phyloP scores from a whole-genome alignment of 495 filamentous ascomycete species.

The Podospora sp. region DNA sequence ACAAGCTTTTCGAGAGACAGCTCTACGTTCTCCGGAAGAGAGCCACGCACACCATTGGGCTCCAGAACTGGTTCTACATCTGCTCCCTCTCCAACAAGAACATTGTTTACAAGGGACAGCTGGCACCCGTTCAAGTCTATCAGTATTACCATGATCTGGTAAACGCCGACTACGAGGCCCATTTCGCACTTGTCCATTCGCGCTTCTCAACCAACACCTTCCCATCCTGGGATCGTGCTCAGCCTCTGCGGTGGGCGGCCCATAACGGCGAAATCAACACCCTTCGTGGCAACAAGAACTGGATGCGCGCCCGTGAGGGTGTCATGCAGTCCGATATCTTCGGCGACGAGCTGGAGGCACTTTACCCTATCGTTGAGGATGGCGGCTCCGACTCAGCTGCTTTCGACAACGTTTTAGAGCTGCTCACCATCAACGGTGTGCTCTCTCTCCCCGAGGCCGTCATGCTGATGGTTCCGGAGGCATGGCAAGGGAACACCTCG shows the following conservation, averaged over 20 bases:
- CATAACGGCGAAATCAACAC: slow-evolving; percentile 99
- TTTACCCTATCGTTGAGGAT: slow-evolving; percentile 97
- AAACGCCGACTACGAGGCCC: slow-evolving; percentile 95
- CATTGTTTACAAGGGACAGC: slow-evolving; percentile 98
- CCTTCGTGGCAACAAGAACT: slow-evolving; percentile 98
- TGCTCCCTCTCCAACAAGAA: slow-evolving; percentile 98
- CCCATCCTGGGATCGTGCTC: slow-evolving; percentile 97
- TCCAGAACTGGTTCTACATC: slow-evolving; percentile 99
- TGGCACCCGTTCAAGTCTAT: slow-evolving; percentile 97
- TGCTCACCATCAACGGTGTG: slow-evolving; percentile 95
- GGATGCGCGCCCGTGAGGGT: slow-evolving; percentile 98
- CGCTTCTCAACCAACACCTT: slow-evolving; percentile 99
- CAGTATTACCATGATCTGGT: slow-evolving; percentile 98
- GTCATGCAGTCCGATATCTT: slow-evolving; percentile 93
- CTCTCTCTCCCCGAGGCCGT: slow-evolving; percentile 96
- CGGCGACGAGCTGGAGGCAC: slow-evolving; percentile 83
- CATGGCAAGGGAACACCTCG: slow-evolving; percentile 91
- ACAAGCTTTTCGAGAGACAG: slow-evolving; percentile 86
- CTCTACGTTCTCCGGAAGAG: slow-evolving; percentile 94
- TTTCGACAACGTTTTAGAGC: slow-evolving; percentile 96
- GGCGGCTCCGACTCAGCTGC: slow-evolving; percentile 97
- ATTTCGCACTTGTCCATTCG: slow-evolving; percentile 97
- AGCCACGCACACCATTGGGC: slow-evolving; percentile 88
- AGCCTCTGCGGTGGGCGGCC: slow-evolving; percentile 95
- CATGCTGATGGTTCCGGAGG: slow-evolving; percentile 99